Percentiles rank a stretch among this genome's conserved stretches.
phyloP scores from a whole-genome alignment of 1,284 basidiomycete species.

The Macrocystidia cucumis region DNA sequence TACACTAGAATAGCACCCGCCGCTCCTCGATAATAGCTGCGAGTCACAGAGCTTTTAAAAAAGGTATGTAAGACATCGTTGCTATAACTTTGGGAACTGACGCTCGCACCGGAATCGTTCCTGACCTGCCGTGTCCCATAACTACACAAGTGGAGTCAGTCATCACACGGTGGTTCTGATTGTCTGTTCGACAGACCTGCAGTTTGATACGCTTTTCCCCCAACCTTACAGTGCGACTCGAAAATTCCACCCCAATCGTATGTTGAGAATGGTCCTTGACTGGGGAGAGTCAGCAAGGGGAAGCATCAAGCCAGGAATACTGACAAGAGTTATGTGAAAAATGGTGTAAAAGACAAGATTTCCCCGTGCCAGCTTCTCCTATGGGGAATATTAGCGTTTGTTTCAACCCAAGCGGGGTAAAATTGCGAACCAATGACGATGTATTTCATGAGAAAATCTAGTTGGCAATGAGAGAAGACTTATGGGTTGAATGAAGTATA shows the following conservation, averaged over 20 bases:
- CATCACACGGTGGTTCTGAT: constrained; percentile 10
- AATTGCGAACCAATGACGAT: constrained; percentile 78
- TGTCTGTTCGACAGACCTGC: constrained; percentile 50
- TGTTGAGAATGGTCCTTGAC: constrained; percentile 97
- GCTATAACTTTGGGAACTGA: constrained; percentile 3
- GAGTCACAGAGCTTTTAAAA: constrained; percentile 76
- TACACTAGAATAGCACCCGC: constrained; percentile 94
- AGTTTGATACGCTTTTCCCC: constrained; percentile 93
- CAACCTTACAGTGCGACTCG: constrained; percentile 80
- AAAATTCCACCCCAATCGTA: constrained; percentile 96
- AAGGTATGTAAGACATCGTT: constrained; percentile 3
- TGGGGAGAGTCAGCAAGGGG: constrained; percentile 31
- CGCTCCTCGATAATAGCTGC: constrained; percentile 95
- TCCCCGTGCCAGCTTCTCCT: constrained; percentile 96
- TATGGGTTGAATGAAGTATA: constrained; percentile 3
- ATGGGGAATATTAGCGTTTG: constrained; percentile 5
- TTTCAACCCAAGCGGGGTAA: constrained; percentile 8
- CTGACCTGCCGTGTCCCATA: constrained; percentile 98
- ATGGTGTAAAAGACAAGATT: constrained; percentile 93
- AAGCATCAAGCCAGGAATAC: constrained; percentile 4
- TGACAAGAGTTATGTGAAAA: constrained; percentile 91
- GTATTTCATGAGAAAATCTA: constrained; percentile 97
- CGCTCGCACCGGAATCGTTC: constrained; percentile 76
- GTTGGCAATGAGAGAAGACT: constrained; percentile 4
- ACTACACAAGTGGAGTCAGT: constrained; percentile 32